Conservation (phyloP, 1,284 basidiomycete genomes). For the Exobasidium cylindrosporum region DNA sequence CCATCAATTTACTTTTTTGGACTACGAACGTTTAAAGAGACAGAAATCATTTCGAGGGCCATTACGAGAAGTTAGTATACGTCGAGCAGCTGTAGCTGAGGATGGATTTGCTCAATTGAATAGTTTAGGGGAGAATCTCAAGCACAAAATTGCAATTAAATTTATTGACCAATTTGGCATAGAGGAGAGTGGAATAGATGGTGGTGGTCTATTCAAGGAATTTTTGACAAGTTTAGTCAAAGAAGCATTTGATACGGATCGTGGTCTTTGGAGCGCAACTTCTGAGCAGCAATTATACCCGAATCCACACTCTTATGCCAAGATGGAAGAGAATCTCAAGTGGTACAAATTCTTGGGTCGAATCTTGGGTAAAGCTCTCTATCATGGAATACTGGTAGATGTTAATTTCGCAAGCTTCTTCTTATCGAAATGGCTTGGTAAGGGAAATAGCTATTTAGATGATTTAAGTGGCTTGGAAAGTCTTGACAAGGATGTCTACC, state of each 20-base stretch:
- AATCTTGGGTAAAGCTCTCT: slow-evolving; percentile 90
- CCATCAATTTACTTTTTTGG: slow-evolving; percentile 72
- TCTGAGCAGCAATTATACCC: slow-evolving; percentile 90
- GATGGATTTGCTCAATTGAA: slow-evolving; percentile 76
- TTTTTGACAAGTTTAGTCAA: slow-evolving; percentile 76
- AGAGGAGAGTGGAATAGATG: slow-evolving; percentile 87
- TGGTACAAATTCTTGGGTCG: slow-evolving; percentile 96
- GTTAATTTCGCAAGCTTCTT: slow-evolving; percentile 95
- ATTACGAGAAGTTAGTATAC: slow-evolving; percentile 60
- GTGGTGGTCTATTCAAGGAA: slow-evolving; percentile 96
- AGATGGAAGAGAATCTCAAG: slow-evolving; percentile 50
- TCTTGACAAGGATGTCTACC: slow-evolving; percentile 72
- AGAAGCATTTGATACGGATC: slow-evolving; percentile 90
- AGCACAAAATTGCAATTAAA: slow-evolving; percentile 75
- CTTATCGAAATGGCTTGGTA: slow-evolving; percentile 66
- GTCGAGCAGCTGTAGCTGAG: slow-evolving; percentile 73
- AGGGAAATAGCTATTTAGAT: slow-evolving; percentile 45
- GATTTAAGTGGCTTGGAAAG: slow-evolving; percentile 48
- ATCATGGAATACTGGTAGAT: slow-evolving; percentile 94
- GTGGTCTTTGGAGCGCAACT: slow-evolving; percentile 88
- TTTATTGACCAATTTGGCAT: slow-evolving; percentile 88
- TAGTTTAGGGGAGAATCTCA: slow-evolving; percentile 68
- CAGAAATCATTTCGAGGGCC: neutral
- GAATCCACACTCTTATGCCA: slow-evolving; percentile 66
- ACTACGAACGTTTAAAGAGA: slow-evolving; percentile 50